phyloP scores from a whole-genome alignment of 2,329 filamentous ascomycete genomes.

The Sphaerulina populicola region DNA sequence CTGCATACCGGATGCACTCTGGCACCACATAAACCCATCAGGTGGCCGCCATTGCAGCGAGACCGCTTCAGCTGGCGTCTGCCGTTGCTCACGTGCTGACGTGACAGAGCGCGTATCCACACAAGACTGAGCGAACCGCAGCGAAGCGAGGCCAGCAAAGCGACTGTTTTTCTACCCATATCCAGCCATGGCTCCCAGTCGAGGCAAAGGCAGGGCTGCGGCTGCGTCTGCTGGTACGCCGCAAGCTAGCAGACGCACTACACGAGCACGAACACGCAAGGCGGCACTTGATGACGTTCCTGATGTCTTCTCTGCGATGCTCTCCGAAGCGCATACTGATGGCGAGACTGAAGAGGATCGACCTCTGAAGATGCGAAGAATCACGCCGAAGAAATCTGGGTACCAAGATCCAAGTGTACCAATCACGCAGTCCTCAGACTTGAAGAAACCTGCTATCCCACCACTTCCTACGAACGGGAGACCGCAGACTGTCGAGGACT shows the following conservation, averaged over 20 bases:
- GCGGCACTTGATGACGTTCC: slow-evolving; percentile 10
- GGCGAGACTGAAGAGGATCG: slow-evolving; percentile 15
- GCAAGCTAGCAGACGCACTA: slow-evolving; percentile 11
- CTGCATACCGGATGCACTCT: background rate
- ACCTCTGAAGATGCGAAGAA: slow-evolving; percentile 27
- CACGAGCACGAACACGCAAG: slow-evolving; percentile 13
- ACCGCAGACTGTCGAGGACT: slow-evolving; percentile 27
- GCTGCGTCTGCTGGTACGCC: background rate
- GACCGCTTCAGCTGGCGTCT: background rate
- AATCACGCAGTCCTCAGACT: background rate
- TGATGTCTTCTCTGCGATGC: slow-evolving; percentile 28
- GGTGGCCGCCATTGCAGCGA: background rate
- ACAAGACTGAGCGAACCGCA: background rate
- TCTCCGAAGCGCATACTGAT: slow-evolving; percentile 23
- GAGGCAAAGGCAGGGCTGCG: slow-evolving; percentile 23
- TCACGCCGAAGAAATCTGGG: slow-evolving; percentile 6
- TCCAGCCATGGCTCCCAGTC: slow-evolving; percentile 26
- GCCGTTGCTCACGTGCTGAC: background rate
- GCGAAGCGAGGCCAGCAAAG: background rate
- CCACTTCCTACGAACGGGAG: background rate
- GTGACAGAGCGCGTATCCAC: background rate
- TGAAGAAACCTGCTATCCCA: background rate
- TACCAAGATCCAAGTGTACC: background rate
- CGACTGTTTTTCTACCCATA: background rate
- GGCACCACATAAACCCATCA: background rate